Evolutionary conservation across 805 yeast genomes (phyloP), one percentile per base, ranked within the genome.

Genomic region (Metschnikowia lachancei): DNA sequence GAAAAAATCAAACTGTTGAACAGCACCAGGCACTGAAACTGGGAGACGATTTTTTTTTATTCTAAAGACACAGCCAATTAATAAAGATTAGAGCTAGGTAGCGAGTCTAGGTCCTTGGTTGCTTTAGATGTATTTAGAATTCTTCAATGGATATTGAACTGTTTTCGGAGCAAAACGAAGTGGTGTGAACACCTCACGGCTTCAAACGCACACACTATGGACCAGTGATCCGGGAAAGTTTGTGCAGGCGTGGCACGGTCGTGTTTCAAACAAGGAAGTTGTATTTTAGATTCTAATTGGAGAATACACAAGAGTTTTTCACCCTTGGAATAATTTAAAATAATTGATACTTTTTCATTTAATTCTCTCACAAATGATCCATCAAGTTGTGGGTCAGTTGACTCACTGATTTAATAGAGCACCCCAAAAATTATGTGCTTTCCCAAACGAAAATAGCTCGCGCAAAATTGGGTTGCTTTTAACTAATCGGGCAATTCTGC

Each of bases 181-280:
- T 30, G 43, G 32, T 33, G 37, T 40, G 43, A 40, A 40, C 43
- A 40, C 43, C 43, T 40, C 43, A 40, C 43, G 37, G 31, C 37
- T 12, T 38, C 17, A 29, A 30, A 30, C 14, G 34, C 41, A 17
- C 35, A 29, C 32, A 29, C 18, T 26, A 14, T 36, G 34, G 34
- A 9, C 41, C 33, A 38, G 34, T 30, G 41, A 38, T 38, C 41
- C 26, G 16, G 16, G 12, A 4, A 12, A 8, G 14, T 38, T 11
- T 30, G 26, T 38, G 41, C 41, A 38, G 41, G 41, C 12, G n/a
- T 18, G 18, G 24, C 40, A n/a, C 12, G 31, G 40, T 14, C 36
- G 16, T 41, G 39, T 24, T 17, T 17, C 7, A 17, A 32, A 20
- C 32, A 19, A 18, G 31, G 7, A 22, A 22, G 8, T 22, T 22